These are phyloP conservation scores for Phyllosticta paracitricarpa DNA, from an alignment of 2,329 filamentous ascomycete species.

Conservation along the genomic window DNA sequence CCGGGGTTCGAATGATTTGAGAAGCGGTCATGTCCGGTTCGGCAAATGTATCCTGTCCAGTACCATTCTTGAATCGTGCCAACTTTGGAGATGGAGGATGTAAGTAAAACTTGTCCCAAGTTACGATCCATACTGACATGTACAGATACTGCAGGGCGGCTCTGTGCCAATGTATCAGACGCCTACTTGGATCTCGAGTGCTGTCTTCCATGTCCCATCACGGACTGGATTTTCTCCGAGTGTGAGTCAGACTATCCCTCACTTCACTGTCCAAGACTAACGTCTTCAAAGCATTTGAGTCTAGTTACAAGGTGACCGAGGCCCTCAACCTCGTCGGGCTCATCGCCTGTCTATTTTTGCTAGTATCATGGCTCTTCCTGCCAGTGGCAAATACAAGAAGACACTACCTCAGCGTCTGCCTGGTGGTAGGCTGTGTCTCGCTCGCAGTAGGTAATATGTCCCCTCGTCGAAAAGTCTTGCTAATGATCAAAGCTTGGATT, in stretches of 20 bases:
- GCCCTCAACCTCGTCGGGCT: conserved; percentile 73
- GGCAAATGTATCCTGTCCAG: conserved; percentile 41
- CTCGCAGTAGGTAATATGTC: conserved; percentile 56
- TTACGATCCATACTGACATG: conserved; percentile 21
- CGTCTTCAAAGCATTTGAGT: conserved; percentile 35
- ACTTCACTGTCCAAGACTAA: conserved; percentile 8
- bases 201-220: conserved; percentile 83
- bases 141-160: conserved; percentile 45
- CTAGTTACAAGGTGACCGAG: conserved; percentile 58
- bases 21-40: conserved; percentile 4
- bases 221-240: conserved; percentile 61
- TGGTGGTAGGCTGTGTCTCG: conserved; percentile 63
- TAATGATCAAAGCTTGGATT: conserved; percentile 61
- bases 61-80: conserved; percentile 58
- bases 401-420: conserved; percentile 85
- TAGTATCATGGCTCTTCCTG: conserved; percentile 69
- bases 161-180: conserved; percentile 41
- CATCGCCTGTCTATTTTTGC: conserved; percentile 61
- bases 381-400: conserved; percentile 83
- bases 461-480: conserved; percentile 8
- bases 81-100: conserved; percentile 57
- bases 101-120: conserved; percentile 34
- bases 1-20: neutral
- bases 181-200: conserved; percentile 49
- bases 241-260: conserved; percentile 30